These are phyloP conservation scores for Podospora pseudopauciseta DNA, from an alignment of 495 filamentous ascomycete genomes.

Conservation along the genomic window DNA sequence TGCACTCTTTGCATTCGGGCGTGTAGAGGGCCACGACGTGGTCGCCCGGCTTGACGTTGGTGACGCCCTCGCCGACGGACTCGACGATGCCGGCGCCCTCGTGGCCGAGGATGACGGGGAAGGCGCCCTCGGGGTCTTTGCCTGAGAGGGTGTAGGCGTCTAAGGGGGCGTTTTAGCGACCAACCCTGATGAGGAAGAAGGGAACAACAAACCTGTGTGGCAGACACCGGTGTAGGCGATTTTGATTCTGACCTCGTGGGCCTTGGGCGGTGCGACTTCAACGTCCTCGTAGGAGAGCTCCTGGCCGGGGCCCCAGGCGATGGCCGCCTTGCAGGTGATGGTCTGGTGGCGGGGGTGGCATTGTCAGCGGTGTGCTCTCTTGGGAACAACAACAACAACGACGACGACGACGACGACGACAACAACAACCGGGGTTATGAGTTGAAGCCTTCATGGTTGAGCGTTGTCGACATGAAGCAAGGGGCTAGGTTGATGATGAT, in stretches of 20 bases:
- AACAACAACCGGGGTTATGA: background rate
- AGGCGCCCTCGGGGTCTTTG: conserved; percentile 97
- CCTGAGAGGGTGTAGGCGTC: conserved; percentile 98
- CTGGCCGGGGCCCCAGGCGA: conserved; percentile 94
- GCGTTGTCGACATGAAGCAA: background rate
- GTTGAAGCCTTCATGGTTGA: background rate
- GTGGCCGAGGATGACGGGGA: conserved; percentile 93
- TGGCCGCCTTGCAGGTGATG: conserved; percentile 73
- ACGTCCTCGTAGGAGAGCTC: conserved; percentile 85
- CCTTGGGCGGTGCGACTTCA: conserved; percentile 86
- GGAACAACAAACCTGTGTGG: conserved; percentile 71
- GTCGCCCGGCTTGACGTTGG: conserved; percentile 85
- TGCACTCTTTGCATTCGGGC: conserved; percentile 95
- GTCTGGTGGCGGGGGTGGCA: conserved; percentile 30
- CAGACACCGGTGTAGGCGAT: conserved; percentile 97
- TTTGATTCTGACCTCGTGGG: conserved; percentile 93
- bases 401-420: too few species aligned
- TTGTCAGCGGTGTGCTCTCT: background rate
- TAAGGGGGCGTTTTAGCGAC: conserved; percentile 28
- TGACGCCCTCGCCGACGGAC: conserved; percentile 93
- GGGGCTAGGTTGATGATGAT: background rate
- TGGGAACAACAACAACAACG: background rate
- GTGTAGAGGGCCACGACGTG: conserved; percentile 97
- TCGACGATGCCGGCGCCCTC: conserved; percentile 97
- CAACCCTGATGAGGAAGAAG: background rate